Evolutionary conservation across 2,329 filamentous ascomycete genomes (phyloP).

Genomic region (Fusarium longipes): DNA sequence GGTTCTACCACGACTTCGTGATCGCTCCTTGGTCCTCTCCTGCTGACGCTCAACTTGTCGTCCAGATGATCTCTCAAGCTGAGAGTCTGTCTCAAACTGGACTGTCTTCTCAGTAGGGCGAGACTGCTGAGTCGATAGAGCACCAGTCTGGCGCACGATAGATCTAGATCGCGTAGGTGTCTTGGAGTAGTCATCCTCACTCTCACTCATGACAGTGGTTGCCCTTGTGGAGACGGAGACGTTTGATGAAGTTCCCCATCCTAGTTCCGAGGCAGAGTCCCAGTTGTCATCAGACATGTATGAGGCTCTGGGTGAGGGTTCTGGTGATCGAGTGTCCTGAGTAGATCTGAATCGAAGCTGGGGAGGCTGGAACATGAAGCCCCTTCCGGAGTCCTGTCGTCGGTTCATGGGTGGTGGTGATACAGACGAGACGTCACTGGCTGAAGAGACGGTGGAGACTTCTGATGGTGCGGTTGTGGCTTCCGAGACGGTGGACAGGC

Average conservation of each 20-base stretch:
- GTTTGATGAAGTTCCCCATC: conserved; percentile 40
- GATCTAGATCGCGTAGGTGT: conserved; percentile 38
- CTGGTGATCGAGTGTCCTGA: conserved; percentile 35
- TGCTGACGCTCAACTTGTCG: conserved; percentile 34
- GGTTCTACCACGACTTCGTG: conserved; percentile 44
- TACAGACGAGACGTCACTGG: conserved; percentile 11
- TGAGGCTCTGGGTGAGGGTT: conserved; percentile 37
- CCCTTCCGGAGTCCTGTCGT: conserved; percentile 20
- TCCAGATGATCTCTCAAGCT: conserved; percentile 23
- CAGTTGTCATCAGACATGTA: conserved; percentile 45
- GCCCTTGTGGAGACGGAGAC: conserved; percentile 40
- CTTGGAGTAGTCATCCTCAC: conserved; percentile 40
- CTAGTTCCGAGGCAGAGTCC: conserved; percentile 42
- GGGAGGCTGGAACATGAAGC: conserved; percentile 43
- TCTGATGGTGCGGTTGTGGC: conserved; percentile 31
- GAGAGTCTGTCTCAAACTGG: conserved; percentile 32
- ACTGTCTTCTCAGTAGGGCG: conserved; percentile 32
- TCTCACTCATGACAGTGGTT: conserved; percentile 41
- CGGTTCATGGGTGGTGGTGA: conserved; percentile 19
- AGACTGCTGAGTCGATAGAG: conserved; percentile 32
- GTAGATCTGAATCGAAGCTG: conserved; percentile 42
- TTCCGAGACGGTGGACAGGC: conserved; percentile 45
- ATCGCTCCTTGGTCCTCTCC: conserved; percentile 39
- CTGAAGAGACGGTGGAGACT: conserved; percentile 7
- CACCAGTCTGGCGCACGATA: conserved; percentile 28